These are phyloP conservation scores for Capsicum baccatum DNA, from an alignment of 257 asterid genomes.

Conservation along the genomic window DNA sequence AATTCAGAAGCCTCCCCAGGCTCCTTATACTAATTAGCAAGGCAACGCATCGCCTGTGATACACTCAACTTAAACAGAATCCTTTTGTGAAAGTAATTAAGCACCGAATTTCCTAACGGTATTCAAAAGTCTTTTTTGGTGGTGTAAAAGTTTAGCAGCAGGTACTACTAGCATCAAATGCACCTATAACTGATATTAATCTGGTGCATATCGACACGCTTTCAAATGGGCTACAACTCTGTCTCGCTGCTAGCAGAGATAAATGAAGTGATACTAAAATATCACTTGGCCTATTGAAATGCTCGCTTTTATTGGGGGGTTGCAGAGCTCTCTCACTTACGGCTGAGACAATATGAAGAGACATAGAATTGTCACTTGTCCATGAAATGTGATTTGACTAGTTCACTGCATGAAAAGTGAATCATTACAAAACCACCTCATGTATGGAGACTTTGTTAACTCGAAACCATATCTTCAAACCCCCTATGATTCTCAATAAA, in stretches of 20 bases:
- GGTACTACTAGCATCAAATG: background rate
- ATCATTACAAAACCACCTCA: background rate
- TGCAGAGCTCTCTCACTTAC: background rate
- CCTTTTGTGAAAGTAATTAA: background rate
- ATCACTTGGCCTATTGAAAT: conserved; percentile 4
- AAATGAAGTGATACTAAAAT: background rate
- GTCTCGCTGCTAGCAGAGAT: background rate
- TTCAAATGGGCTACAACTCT: background rate
- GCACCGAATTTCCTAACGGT: background rate
- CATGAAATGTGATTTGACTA: background rate
- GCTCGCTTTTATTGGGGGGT: background rate
- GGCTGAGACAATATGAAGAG: background rate
- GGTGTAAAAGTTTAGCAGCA: background rate
- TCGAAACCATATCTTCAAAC: background rate
- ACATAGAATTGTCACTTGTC: background rate
- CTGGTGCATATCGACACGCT: background rate
- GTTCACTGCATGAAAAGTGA: background rate
- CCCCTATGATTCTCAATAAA: background rate
- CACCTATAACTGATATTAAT: background rate
- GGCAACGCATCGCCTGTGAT: background rate
- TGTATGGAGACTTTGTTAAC: background rate
- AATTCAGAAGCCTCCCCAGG: background rate
- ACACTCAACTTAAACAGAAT: background rate
- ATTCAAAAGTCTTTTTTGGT: background rate
- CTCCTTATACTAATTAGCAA: background rate